Conservation (phyloP, 164 flowering plant species). For the Stephania cephalantha region DNA sequence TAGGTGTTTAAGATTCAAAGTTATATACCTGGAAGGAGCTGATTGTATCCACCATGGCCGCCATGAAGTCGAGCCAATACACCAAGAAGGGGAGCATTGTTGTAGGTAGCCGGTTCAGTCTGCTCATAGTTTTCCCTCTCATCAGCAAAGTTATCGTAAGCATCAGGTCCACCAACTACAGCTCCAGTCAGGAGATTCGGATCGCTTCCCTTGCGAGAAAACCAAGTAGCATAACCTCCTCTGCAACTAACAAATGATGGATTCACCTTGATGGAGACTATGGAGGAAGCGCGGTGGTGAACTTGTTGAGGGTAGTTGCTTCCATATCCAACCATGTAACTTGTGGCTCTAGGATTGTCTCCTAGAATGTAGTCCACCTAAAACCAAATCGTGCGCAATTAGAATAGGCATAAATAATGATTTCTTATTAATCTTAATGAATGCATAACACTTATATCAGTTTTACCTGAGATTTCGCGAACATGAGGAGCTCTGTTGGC, state of each 20-base stretch:
- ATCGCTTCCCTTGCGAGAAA: constrained; percentile 50
- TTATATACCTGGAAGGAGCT: constrained; percentile 75
- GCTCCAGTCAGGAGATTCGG: constrained; percentile 82
- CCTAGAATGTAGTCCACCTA: constrained; percentile 90
- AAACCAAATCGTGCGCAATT: neutral
- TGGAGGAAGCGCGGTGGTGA: constrained; percentile 78
- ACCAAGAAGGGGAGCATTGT: constrained; percentile 83
- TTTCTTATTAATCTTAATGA: too few species aligned
- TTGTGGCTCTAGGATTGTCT: constrained; percentile 83
- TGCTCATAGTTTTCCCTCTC: constrained; percentile 74
- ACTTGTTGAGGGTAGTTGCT: constrained; percentile 61
- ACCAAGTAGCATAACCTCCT: constrained; percentile 79
- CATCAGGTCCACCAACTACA: constrained; percentile 87
- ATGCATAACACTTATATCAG: neutral
- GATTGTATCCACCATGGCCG: constrained; percentile 64
- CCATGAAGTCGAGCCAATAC: constrained; percentile 59
- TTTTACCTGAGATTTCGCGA: constrained; percentile 76
- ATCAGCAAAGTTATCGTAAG: constrained; percentile 76
- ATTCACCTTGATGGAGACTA: constrained; percentile 56
- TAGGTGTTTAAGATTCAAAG: neutral
- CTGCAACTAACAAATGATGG: constrained; percentile 61
- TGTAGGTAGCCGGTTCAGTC: constrained; percentile 88
- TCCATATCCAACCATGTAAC: constrained; percentile 92
- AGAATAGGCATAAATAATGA: neutral
- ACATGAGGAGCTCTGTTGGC: constrained; percentile 51